Percentiles rank a stretch among this genome's conserved stretches.
phyloP scores from a whole-genome alignment of 352 stramenopile species.

The Globisporangium barbulae region DNA sequence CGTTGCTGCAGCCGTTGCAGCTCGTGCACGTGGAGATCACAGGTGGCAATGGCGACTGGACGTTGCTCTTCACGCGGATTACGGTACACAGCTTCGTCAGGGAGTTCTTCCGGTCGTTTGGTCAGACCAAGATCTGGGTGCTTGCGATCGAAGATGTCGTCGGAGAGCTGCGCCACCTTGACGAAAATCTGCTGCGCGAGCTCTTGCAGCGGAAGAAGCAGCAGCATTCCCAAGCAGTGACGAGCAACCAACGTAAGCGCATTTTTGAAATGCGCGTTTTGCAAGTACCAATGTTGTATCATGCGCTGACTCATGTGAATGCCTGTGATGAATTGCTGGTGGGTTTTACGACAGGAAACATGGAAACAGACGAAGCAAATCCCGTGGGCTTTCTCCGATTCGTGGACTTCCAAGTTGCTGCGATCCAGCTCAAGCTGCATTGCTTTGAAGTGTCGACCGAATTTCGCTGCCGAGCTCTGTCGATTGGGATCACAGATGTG shows the following conservation, averaged over 20 bases:
- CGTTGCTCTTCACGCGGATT: conserved; percentile 43
- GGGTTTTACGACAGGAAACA: background rate
- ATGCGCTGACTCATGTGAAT: background rate
- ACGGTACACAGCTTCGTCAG: conserved; percentile 45
- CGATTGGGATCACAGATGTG: conserved; percentile 58
- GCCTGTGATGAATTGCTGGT: background rate
- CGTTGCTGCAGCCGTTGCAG: conserved; percentile 40
- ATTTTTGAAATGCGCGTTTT: background rate
- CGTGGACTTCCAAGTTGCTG: conserved; percentile 46
- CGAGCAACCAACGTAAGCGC: background rate
- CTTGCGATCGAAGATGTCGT: conserved; percentile 47
- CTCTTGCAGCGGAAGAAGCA: conserved; percentile 20
- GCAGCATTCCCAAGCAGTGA: background rate
- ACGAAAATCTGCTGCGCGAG: conserved; percentile 33
- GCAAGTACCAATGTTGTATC: too few species aligned
- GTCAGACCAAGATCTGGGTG: conserved; percentile 67
- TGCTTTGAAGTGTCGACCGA: conserved; percentile 30
- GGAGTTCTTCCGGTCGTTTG: conserved; percentile 73
- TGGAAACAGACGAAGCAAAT: conserved; percentile 22
- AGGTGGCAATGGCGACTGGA: conserved; percentile 28
- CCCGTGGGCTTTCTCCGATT: conserved; percentile 60
- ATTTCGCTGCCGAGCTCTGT: conserved; percentile 41
- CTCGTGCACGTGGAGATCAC: conserved; percentile 46
- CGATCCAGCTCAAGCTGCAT: conserved; percentile 32
- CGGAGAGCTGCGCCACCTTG: conserved; percentile 30